A percentile compares a stretch with the other conserved stretches of the same genome.
These are phyloP conservation scores for Stephanodiscus minutulus DNA, from an alignment of 108 stramenopile species.

Conservation along the genomic window DNA sequence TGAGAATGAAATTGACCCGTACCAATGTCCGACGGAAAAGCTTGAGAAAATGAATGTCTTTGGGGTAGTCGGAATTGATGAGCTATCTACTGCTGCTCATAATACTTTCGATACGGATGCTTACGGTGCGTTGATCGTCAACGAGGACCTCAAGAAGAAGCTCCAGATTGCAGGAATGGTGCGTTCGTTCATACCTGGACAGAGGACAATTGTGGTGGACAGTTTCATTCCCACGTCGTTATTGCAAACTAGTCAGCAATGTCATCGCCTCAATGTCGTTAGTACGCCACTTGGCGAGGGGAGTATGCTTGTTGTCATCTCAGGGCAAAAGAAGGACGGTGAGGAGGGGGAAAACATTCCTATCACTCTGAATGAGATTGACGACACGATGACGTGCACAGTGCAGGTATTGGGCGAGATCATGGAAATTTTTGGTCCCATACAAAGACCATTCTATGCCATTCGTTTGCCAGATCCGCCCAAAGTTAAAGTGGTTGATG, in stretches of 20 bases:
- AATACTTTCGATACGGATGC: neutral
- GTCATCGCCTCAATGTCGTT: too few species aligned
- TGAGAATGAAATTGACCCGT: conserved; percentile 77
- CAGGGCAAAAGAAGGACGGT: conserved; percentile 14
- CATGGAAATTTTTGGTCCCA: conserved; percentile 87
- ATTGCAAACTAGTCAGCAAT: neutral
- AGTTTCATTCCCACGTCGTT: conserved; percentile 27
- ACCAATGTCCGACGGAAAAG: conserved; percentile 56
- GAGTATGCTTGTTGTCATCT: conserved; percentile 57
- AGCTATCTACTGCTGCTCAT: neutral
- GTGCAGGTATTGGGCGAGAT: conserved; percentile 68
- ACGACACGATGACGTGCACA: conserved; percentile 19
- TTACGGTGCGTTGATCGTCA: neutral
- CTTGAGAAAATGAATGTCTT: conserved; percentile 56
- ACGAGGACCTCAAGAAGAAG: conserved; percentile 5
- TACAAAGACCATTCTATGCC: conserved; percentile 79
- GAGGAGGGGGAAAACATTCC: conserved; percentile 1
- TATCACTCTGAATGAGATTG: conserved; percentile 20
- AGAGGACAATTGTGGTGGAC: conserved; percentile 78
- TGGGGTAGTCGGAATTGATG: conserved; percentile 36
- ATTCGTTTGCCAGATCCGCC: conserved; percentile 60
- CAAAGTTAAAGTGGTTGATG: neutral
- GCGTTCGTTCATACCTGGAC: conserved; percentile 61
- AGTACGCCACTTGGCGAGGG: conserved; percentile 31
- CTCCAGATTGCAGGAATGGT: conserved; percentile 61